phyloP scores from a whole-genome alignment of 2,329 filamentous ascomycete species.

The Aspergillus fijiensis region DNA sequence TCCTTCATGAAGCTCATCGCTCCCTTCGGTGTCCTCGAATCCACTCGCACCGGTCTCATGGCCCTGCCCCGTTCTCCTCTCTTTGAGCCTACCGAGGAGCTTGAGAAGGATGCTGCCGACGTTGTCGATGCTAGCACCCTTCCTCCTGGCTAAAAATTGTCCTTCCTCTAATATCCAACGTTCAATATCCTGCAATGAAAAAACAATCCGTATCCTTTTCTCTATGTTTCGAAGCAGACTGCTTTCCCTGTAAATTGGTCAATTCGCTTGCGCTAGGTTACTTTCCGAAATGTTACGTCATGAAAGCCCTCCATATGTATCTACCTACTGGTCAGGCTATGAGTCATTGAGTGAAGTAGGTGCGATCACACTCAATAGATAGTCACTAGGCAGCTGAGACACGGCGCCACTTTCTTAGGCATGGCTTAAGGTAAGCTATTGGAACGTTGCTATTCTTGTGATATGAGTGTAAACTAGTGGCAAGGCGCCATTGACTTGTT shows the following conservation, averaged over 20 bases:
- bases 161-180: not conserved
- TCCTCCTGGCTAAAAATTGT: slow-evolving; percentile 70
- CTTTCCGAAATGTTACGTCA: not conserved
- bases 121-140: slow-evolving; percentile 92
- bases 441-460: not conserved
- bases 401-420: not conserved
- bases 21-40: slow-evolving; percentile 95
- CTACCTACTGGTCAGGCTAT: not conserved
- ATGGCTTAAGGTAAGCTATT: not conserved
- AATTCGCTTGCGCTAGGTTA: not conserved
- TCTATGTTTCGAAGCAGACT: not conserved
- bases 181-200: slow-evolving; percentile 19
- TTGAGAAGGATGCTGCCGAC: slow-evolving; percentile 86
- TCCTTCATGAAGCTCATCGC: slow-evolving; percentile 95
- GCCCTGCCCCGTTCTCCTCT: slow-evolving; percentile 91
- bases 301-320: not conserved
- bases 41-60: slow-evolving; percentile 93
- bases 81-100: slow-evolving; percentile 68
- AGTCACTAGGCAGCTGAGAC: not conserved
- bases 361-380: not conserved
- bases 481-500: not conserved
- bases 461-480: not conserved
- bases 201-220: slow-evolving; percentile 7
- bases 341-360: not conserved
- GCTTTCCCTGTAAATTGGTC: slow-evolving; percentile 1